phyloP scores from a whole-genome alignment of 768 basidiomycete species.

The Vararia minispora region DNA sequence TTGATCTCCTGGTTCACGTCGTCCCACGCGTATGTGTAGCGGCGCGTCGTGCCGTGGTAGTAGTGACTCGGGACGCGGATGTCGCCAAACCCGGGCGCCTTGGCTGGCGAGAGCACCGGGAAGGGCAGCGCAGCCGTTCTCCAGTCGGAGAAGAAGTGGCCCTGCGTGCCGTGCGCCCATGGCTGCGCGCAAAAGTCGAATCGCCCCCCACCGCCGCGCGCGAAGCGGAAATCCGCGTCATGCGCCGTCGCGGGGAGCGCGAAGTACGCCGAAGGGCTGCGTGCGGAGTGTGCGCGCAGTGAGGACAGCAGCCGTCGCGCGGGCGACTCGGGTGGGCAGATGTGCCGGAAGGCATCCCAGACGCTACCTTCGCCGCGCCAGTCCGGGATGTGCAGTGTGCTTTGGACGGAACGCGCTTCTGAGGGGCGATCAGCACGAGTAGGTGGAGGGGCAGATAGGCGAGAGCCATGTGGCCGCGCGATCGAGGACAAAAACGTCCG shows the following conservation, averaged over 20 bases:
- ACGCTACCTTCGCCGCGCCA: slow-evolving; percentile 79
- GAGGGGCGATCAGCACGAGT: no score
- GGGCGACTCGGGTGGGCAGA: slow-evolving; percentile 67
- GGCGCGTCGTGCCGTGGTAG: slow-evolving; percentile 72
- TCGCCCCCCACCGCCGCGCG: slow-evolving; percentile 42
- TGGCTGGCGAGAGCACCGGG: slow-evolving; percentile 90
- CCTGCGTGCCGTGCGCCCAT: slow-evolving; percentile 78
- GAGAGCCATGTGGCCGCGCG: background rate
- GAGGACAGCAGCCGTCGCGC: slow-evolving; percentile 81
- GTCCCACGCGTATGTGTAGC: slow-evolving; percentile 92
- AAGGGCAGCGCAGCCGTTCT: slow-evolving; percentile 79
- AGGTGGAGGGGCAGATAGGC: no score
- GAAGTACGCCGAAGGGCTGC: slow-evolving; percentile 19
- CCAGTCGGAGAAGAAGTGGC: slow-evolving; percentile 98
- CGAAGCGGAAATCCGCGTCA: slow-evolving; percentile 58
- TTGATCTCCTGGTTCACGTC: slow-evolving; percentile 58
- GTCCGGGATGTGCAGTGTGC: slow-evolving; percentile 55
- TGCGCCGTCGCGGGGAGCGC: slow-evolving; percentile 19
- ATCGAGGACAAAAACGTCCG: background rate
- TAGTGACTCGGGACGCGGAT: slow-evolving; percentile 95
- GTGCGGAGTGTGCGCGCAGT: slow-evolving; percentile 39
- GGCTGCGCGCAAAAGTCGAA: slow-evolving; percentile 76
- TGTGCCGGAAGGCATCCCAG: slow-evolving; percentile 93
- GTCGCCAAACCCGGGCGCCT: slow-evolving; percentile 75
- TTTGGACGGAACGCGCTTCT: no score